A percentile compares a stretch with the other conserved stretches of the same genome.
These are phyloP conservation scores for Gardenia jasminoides DNA, from an alignment of 257 asterid species.

Conservation along the genomic window DNA sequence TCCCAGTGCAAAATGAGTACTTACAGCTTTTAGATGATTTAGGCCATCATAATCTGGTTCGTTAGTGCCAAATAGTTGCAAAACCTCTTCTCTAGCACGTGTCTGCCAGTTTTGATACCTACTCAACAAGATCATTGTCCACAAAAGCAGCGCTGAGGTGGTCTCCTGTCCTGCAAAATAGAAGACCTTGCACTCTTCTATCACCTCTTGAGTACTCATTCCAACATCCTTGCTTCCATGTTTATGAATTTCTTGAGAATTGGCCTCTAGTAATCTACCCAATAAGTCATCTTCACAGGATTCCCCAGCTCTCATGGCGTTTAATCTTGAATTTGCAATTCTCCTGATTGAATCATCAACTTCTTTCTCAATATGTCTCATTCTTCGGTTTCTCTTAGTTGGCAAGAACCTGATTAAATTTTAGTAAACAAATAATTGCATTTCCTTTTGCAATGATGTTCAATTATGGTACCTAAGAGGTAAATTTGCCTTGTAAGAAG, in stretches of 20 bases:
- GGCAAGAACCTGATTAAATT: conserved; percentile 31
- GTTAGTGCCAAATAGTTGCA: conserved; percentile 7
- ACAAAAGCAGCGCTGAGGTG: not conserved
- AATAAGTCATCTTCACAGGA: conserved; percentile 32
- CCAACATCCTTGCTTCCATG: conserved; percentile 12
- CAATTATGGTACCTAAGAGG: too few relatives aligned
- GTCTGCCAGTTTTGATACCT: conserved; percentile 14
- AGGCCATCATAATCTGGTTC: not conserved
- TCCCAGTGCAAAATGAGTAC: not conserved
- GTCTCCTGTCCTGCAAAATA: not conserved
- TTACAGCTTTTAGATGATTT: conserved; percentile 14
- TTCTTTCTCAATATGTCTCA: conserved; percentile 34
- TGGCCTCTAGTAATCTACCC: conserved; percentile 5
- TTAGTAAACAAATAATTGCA: not conserved
- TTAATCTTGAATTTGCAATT: conserved; percentile 31
- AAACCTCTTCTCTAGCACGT: conserved; percentile 17
- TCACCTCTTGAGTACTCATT: conserved; percentile 1
- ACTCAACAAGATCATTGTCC: not conserved
- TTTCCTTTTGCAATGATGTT: too few relatives aligned
- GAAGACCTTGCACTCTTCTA: not conserved
- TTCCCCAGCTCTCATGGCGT: conserved; percentile 32
- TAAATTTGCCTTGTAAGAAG: too few relatives aligned
- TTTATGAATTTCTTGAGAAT: conserved; percentile 3
- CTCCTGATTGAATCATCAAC: conserved; percentile 22
- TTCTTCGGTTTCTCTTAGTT: conserved; percentile 38